phyloP scores from a whole-genome alignment of 1,284 basidiomycete genomes.

The Singerocomus inundabilis region DNA sequence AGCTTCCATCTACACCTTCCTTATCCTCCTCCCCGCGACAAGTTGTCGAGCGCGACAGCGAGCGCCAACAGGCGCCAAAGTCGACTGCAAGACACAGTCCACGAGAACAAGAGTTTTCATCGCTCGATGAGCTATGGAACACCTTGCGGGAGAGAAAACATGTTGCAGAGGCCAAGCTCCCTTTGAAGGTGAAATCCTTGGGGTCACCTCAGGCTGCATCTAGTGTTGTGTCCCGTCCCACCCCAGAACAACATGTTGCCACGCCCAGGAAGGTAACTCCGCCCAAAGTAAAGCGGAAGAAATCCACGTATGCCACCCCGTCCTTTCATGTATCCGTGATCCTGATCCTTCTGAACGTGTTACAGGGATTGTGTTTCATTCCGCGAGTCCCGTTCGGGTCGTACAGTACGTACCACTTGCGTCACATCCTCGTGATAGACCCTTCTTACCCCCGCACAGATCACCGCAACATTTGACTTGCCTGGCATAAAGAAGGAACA shows the following conservation, averaged over 20 bases:
- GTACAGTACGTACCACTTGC: conserved; percentile 42
- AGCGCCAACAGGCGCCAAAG: conserved; percentile 36
- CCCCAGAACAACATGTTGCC: conserved; percentile 26
- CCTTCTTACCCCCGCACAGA: conserved; percentile 32
- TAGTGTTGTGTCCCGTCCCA: conserved; percentile 21
- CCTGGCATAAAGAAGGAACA: conserved; percentile 66
- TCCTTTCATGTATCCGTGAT: conserved; percentile 3
- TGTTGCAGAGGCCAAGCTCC: conserved; percentile 58
- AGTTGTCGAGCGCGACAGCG: conserved; percentile 20
- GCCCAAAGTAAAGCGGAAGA: conserved; percentile 48
- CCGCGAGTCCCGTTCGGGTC: conserved; percentile 64
- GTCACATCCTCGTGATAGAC: conserved; percentile 7
- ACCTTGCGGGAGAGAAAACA: conserved; percentile 61
- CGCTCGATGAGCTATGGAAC: conserved; percentile 61
- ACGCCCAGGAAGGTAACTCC: conserved; percentile 28
- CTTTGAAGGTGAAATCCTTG: conserved; percentile 65
- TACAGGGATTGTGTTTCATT: conserved; percentile 52
- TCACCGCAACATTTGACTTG: conserved; percentile 57
- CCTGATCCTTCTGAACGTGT: conserved; percentile 17
- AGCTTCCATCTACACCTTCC: conserved; percentile 22
- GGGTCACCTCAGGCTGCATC: conserved; percentile 40
- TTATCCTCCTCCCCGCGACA: conserved; percentile 15
- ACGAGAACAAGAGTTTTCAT: conserved; percentile 40
- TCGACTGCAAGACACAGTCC: conserved; percentile 40
- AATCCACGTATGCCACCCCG: conserved; percentile 51